Percentiles rank a stretch among this genome's conserved stretches.
These are phyloP conservation scores for Yamadazyma atmosphaerica DNA, from an alignment of 1,139 yeast genomes.

Conservation along the genomic window DNA sequence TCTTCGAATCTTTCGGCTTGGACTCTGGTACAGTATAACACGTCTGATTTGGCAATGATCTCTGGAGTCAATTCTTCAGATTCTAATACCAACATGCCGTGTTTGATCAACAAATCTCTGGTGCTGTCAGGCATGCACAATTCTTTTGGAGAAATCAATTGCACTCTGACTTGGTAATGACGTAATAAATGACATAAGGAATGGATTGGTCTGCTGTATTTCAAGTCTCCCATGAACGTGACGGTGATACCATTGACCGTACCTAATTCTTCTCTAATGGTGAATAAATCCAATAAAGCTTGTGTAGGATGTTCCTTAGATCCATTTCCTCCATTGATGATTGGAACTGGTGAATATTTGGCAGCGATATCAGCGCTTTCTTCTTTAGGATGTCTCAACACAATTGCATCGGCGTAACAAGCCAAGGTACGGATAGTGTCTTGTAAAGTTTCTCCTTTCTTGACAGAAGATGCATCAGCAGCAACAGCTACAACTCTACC, in stretches of 20 bases:
- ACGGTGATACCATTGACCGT: slow-evolving; percentile 97
- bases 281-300: slow-evolving; percentile 94
- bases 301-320: slow-evolving; percentile 98
- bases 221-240: slow-evolving; percentile 98
- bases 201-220: slow-evolving; percentile 98
- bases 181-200: slow-evolving; percentile 88
- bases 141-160: slow-evolving; percentile 89
- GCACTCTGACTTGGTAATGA: slow-evolving; percentile 91
- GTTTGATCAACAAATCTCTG: slow-evolving; percentile 59
- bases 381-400: slow-evolving; percentile 92
- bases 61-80: slow-evolving; percentile 77
- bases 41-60: slow-evolving; percentile 87
- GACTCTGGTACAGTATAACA: slow-evolving; percentile 95
- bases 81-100: slow-evolving; percentile 72
- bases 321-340: slow-evolving; percentile 97
- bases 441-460: slow-evolving; percentile 97
- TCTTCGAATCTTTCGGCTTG: slow-evolving; percentile 94
- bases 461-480: slow-evolving; percentile 84
- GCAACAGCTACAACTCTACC: slow-evolving; percentile 92
- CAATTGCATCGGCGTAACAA: slow-evolving; percentile 95
- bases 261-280: slow-evolving; percentile 98
- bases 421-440: slow-evolving; percentile 95
- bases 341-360: slow-evolving; percentile 94
- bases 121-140: slow-evolving; percentile 77
- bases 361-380: slow-evolving; percentile 93